Conservation (phyloP, 306 rosid species). For the Gillenia trifoliata region DNA sequence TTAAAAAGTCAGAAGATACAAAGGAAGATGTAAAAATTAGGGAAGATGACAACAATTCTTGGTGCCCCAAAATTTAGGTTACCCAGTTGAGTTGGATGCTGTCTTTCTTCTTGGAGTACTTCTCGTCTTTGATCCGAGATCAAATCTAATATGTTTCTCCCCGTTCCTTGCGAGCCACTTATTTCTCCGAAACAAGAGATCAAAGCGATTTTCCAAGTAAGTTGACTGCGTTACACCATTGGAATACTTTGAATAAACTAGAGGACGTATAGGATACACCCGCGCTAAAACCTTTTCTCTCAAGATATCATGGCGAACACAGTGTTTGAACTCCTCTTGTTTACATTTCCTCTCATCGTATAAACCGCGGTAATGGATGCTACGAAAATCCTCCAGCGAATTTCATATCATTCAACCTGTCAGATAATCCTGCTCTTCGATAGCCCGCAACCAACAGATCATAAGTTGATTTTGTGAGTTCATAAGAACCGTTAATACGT, state of each 20-base stretch:
- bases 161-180: too few relatives aligned
- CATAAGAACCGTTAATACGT: constrained; percentile 26
- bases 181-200: too few relatives aligned
- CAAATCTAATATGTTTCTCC: background rate
- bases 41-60: constrained; percentile 10
- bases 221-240: background rate
- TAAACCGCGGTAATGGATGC: constrained; percentile 1
- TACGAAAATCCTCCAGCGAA: constrained; percentile 33
- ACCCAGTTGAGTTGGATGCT: background rate
- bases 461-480: constrained; percentile 38
- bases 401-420: constrained; percentile 39
- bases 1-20: background rate
- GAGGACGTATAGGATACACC: background rate
- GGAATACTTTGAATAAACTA: background rate
- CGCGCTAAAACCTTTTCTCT: too few relatives aligned
- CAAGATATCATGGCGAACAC: too few relatives aligned
- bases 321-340: background rate
- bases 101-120: constrained; percentile 1
- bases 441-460: constrained; percentile 46
- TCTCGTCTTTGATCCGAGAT: background rate
- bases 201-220: too few relatives aligned
- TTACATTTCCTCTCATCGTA: background rate
- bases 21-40: background rate
- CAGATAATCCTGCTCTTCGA: constrained; percentile 42
- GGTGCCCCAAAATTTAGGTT: constrained; percentile 5